Evolutionary conservation across 2,329 filamentous ascomycete genomes (phyloP), one percentile per base, ranked within the genome.

Genomic region (Paraphaeosphaeria sporulosa): DNA sequence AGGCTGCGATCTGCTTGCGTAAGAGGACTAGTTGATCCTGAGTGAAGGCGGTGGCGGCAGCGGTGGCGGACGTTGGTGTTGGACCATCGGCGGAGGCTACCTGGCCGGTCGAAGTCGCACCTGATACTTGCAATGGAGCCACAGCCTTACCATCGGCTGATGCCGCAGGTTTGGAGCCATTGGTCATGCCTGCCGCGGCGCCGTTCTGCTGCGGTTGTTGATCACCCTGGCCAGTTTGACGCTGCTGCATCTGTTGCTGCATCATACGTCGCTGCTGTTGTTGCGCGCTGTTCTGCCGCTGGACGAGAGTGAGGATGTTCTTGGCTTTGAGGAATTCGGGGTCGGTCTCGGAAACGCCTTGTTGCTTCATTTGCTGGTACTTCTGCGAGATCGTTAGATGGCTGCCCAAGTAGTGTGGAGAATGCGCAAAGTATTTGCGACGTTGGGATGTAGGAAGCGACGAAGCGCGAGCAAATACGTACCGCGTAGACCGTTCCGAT

Each of bases 321-420:
- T 92, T 89, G 34, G 89, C 87, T 79, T 95, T 96, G 71, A 94
- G 85, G 72, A 90, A 94, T 76, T 98, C 94, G 48, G 94, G 94
- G 72, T 98, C 93, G 58, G 86, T 90, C 58, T 89, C 85, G 43
- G 92, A 87, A 25, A 96, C 90, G 68, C 94, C 94, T 71, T 90
- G 86, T 58, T 91, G 87, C 79, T 94, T 95, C 91, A 98, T 93
- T 77, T 92, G 88, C 74, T 91, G 90, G 67, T 91, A 95, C 85
- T 92, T 93, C 94, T 97, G 71, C 52, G 49, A 57, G 7, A 51
- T 49, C 61, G 78, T 84, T 73, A 85, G 81, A 63, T 2, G 48
- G 25, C 21, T 42, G 12, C 17, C n/a, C 21, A 32, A 27, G 36
- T 51, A 52, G 12, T 23, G 1, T 30, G 5, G 43, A 51, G 52